Conservation (phyloP, 192 early-diverging fungal species). For the Phycomyces nitens region DNA sequence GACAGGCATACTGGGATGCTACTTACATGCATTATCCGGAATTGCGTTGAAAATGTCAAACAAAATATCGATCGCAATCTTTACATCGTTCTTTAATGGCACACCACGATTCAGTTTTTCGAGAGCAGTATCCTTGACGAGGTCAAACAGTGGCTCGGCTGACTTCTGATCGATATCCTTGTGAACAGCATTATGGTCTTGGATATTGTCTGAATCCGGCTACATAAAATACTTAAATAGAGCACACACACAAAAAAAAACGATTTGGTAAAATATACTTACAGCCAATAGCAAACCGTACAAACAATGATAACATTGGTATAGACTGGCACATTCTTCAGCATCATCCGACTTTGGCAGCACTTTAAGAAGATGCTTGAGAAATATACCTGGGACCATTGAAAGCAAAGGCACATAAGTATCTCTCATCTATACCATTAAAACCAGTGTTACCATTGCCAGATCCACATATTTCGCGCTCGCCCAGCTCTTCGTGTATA, state of each 20-base stretch:
- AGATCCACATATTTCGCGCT: slow-evolving; percentile 54
- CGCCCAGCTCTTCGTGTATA: slow-evolving; percentile 60
- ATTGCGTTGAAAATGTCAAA: slow-evolving; percentile 42
- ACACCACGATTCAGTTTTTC: slow-evolving; percentile 35
- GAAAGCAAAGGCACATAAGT: background rate
- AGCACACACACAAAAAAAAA: background rate
- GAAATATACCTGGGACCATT: slow-evolving; percentile 42
- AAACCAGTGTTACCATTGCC: slow-evolving; percentile 37
- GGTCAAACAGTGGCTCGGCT: slow-evolving; percentile 49
- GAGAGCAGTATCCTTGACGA: slow-evolving; percentile 42
- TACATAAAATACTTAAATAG: slow-evolving; percentile 4
- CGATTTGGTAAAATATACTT: slow-evolving; percentile 15
- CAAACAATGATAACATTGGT: slow-evolving; percentile 67
- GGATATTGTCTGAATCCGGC: slow-evolving; percentile 44
- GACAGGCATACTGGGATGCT: no score
- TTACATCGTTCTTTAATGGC: slow-evolving; percentile 54
- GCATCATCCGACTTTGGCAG: slow-evolving; percentile 34
- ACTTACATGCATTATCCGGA: slow-evolving; percentile 49
- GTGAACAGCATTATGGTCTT: slow-evolving; percentile 50
- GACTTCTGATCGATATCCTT: slow-evolving; percentile 50
- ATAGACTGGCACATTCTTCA: slow-evolving; percentile 47
- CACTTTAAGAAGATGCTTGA: slow-evolving; percentile 38
- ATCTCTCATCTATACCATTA: slow-evolving; percentile 8
- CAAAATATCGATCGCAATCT: slow-evolving; percentile 57
- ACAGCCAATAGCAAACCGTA: slow-evolving; percentile 58